Percentiles rank a stretch among this genome's conserved stretches.
These are phyloP conservation scores for Botrytis fabae DNA, from an alignment of 2,329 filamentous ascomycete genomes.

Conservation along the genomic window DNA sequence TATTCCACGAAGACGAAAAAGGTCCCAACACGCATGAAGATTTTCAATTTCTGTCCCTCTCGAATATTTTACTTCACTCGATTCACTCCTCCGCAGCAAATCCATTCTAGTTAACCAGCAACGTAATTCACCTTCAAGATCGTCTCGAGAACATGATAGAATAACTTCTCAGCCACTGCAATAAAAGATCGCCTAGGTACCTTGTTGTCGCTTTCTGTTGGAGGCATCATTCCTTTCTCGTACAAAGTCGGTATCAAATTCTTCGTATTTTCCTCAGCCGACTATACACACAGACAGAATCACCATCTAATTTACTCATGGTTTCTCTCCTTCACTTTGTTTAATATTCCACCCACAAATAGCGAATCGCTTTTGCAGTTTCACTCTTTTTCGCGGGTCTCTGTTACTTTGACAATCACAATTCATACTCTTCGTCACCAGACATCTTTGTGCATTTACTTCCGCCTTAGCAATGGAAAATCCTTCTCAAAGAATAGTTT, in stretches of 20 bases:
- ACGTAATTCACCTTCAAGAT: not conserved
- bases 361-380: not conserved
- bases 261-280: not conserved
- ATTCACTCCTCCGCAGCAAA: not conserved
- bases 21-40: not conserved
- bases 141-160: not conserved
- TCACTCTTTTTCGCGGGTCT: too few relatives aligned
- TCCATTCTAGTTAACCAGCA: not conserved
- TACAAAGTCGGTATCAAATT: not conserved
- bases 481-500: not conserved
- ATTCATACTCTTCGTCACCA: not conserved
- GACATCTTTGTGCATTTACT: not conserved
- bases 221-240: not conserved
- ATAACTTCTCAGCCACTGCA: not conserved
- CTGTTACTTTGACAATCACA: not conserved
- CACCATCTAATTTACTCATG: not conserved
- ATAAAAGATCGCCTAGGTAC: not conserved
- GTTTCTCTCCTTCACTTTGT: not conserved
- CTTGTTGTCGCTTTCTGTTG: not conserved
- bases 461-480: not conserved
- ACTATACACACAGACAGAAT: not conserved
- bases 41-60: not conserved
- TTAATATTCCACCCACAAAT: too few relatives aligned
- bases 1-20: not conserved
- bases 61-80: not conserved